Evolutionary conservation across 2,329 filamentous ascomycete genomes (phyloP).

Genomic region (Pseudogymnoascus sp.): DNA sequence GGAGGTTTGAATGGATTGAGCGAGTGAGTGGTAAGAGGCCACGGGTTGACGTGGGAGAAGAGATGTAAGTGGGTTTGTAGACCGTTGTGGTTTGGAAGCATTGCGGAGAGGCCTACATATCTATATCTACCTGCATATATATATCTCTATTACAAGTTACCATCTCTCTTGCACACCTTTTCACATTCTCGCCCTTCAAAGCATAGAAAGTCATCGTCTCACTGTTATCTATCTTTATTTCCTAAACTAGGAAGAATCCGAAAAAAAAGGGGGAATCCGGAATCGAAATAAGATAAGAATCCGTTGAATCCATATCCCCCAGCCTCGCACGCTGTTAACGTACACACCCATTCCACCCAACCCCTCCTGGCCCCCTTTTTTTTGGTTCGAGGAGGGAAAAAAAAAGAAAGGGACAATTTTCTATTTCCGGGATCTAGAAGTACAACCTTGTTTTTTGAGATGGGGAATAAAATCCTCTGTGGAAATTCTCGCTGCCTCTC

Average conservation of each 20-base stretch:
- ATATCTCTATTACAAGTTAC: neutral
- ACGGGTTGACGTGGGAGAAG: neutral
- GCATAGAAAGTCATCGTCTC: neutral
- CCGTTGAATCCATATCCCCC: neutral
- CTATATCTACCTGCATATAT: too few relatives aligned
- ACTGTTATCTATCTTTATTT: conserved; percentile 5
- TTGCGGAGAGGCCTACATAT: neutral
- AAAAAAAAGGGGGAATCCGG: neutral
- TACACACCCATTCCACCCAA: neutral
- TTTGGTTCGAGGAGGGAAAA: neutral
- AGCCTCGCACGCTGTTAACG: neutral
- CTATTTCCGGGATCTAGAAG: neutral
- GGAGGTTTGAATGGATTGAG: neutral
- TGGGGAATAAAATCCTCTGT: neutral
- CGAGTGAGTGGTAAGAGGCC: neutral
- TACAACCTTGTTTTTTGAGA: conserved; percentile 1
- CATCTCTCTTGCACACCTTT: neutral
- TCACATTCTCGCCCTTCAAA: too few relatives aligned
- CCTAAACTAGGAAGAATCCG: neutral
- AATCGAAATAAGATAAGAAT: neutral
- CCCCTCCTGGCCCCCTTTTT: neutral
- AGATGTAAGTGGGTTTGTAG: neutral
- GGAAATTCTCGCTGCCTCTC: neutral
- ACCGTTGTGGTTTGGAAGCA: neutral
- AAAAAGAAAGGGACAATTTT: neutral